Percentiles rank a stretch among this genome's conserved stretches.
Evolutionary conservation across 2,329 filamentous ascomycete genomes (phyloP).

Genomic region (Fusarium ramigenum): DNA sequence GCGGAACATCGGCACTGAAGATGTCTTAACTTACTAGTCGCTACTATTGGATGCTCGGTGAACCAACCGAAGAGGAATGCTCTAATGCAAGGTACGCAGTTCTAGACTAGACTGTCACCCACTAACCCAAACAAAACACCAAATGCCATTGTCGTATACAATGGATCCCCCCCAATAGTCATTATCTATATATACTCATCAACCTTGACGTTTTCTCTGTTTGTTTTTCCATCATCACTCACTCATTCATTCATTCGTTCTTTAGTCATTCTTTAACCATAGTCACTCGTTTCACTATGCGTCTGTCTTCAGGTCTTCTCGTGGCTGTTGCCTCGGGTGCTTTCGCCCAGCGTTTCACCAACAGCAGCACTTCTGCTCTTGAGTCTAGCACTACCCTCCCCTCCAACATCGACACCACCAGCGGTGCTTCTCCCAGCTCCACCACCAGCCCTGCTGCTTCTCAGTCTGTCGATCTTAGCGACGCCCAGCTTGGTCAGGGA

Average conservation of each 20-base stretch:
- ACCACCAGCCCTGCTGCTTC: background rate
- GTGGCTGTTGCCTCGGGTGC: conserved; percentile 4
- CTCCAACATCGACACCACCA: background rate
- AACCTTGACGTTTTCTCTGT: background rate
- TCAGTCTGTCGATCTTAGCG: background rate
- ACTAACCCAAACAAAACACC: background rate
- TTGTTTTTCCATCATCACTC: background rate
- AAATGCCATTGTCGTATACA: background rate
- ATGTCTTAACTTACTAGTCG: background rate
- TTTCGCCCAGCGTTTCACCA: conserved; percentile 11
- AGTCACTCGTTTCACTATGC: conserved; percentile 13
- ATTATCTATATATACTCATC: background rate
- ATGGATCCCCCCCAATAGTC: background rate
- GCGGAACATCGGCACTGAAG: background rate
- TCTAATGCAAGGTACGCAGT: background rate
- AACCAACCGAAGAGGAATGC: background rate
- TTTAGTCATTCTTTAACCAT: conserved; percentile 2
- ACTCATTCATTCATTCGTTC: background rate
- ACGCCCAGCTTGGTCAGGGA: accelerated
- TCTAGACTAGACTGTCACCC: background rate
- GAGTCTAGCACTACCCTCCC: background rate
- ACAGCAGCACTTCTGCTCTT: conserved; percentile 2
- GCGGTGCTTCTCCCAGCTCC: background rate
- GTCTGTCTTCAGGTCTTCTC: conserved; percentile 7
- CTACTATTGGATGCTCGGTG: background rate